Evolutionary conservation across 2,329 filamentous ascomycete genomes (phyloP).

Genomic region (Ophioceras dolichostomum): DNA sequence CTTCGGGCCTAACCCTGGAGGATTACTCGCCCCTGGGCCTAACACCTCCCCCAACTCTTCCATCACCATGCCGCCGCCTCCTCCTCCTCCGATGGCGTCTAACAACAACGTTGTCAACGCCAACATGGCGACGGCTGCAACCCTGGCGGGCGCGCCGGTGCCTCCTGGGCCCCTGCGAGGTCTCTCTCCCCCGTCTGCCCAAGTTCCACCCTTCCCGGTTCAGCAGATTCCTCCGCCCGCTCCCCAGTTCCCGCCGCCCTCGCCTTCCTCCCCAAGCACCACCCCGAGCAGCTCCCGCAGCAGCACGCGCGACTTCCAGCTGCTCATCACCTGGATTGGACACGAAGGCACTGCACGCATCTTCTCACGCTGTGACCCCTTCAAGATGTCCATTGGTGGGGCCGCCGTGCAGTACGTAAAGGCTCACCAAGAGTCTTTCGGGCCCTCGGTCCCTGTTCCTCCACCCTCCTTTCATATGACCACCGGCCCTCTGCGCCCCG

Average conservation of each 20-base stretch:
- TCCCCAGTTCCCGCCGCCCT: background rate
- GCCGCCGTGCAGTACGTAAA: conserved; percentile 20
- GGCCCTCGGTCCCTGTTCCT: background rate
- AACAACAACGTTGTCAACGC: too few species aligned
- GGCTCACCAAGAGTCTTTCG: conserved; percentile 5
- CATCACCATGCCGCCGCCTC: too few species aligned
- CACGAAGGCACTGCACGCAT: conserved; percentile 7
- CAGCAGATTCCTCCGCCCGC: too few species aligned
- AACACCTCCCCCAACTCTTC: too few species aligned
- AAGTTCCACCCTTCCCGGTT: too few species aligned
- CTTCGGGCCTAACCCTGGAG: too few species aligned
- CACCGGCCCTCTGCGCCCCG: conserved; percentile 1
- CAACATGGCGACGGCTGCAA: too few species aligned
- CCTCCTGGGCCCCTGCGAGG: too few species aligned
- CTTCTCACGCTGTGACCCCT: conserved; percentile 4
- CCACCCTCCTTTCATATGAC: background rate
- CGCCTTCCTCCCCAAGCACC: background rate
- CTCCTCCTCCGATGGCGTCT: too few species aligned
- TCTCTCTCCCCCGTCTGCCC: too few species aligned
- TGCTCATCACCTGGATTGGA: conserved; percentile 10
- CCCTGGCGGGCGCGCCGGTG: too few species aligned
- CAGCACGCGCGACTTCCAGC: conserved; percentile 7
- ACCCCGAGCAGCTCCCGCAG: background rate
- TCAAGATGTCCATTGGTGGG: conserved; percentile 5
- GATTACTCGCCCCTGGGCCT: too few species aligned